A percentile compares a stretch with the other conserved stretches of the same genome.
Conservation (phyloP, 306 rosid species). For the Arachis stenosperma region DNA sequence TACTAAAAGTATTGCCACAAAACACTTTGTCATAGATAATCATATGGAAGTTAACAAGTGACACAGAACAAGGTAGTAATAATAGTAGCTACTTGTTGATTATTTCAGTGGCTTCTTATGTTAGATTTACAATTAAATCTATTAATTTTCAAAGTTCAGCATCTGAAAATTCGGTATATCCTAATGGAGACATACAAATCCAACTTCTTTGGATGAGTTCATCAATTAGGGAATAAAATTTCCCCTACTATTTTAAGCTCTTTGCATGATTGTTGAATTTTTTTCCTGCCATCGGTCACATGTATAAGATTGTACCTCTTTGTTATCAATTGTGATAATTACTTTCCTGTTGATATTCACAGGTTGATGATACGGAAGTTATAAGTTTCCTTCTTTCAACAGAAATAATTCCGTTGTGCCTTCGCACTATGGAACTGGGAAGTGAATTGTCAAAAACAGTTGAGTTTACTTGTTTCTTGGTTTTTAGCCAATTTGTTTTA, state of each 20-base stretch:
- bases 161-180: not conserved
- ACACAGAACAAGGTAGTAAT: not conserved
- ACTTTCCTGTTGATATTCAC: conserved; percentile 3
- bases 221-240: conserved; percentile 1
- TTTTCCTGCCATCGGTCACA: not conserved
- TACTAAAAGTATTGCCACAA: too few relatives aligned
- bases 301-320: not conserved
- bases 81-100: conserved; percentile 16
- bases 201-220: conserved; percentile 19
- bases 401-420: conserved; percentile 78
- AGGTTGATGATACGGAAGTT: conserved; percentile 80
- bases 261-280: not conserved
- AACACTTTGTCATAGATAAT: too few relatives aligned
- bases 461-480: conserved; percentile 47
- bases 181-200: not conserved
- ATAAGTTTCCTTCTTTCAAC: conserved; percentile 80
- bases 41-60: too few relatives aligned
- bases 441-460: conserved; percentile 81
- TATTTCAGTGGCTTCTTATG: not conserved
- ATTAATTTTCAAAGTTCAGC: not conserved
- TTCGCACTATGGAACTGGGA: conserved; percentile 89
- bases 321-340: conserved; percentile 24
- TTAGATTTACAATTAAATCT: not conserved
- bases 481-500: not conserved
- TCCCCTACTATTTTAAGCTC: not conserved